Base-by-base conservation (phyloP, 176 grass and related monocot genomes). In the Carex parvula region DNA sequence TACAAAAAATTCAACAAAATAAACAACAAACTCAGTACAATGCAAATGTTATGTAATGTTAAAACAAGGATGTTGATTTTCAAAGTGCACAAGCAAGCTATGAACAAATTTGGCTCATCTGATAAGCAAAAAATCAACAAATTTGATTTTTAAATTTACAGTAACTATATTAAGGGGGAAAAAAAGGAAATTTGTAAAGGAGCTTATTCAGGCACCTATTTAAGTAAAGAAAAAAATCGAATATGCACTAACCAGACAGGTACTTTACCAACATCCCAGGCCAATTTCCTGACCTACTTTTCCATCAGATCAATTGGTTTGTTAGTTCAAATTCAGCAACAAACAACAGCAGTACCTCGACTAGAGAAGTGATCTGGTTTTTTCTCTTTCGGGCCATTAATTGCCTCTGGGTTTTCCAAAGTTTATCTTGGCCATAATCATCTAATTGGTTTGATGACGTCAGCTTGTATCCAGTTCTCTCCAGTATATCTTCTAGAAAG, bases 401-500 rank as follows among this genome's bases (percentile, higher is more conserved):
- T 55, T 98, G 93, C 73, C 88, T 91, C 84, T 93, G 96, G 64
- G 93, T 98, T 89, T 98, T 98, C 93, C 96, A 98, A 50, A 98
- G 79, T 93, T 93, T 98, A 86, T 98, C 96, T 93, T 98, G 96
- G 53, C 96, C 96, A 54, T 98, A 98, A 87, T 98, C 91, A 22
- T 98, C 96, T 85, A 98, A 84, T 88, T 98, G 96, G 87, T 95
- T 98, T 48, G 86, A 93, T 86, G 93, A 88, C 26, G 89, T 95
- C 70, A 98, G 85, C 85, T 90, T 98, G 86, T 98, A 98, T 71
- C 96, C 91, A 60, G 93, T 90, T 77, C 85, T 98, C 80, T 98
- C 96, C 83, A 98, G 81, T 90, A 98, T 90, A 80, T 98, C 96
- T 90, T 98, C 96, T 75, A 98, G 87, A 92, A 98, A 98, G 55